Evolutionary conservation across 176 grass and related monocot genomes (phyloP), one percentile per base, ranked within the genome.

Genomic region (Aegilops sharonensis): DNA sequence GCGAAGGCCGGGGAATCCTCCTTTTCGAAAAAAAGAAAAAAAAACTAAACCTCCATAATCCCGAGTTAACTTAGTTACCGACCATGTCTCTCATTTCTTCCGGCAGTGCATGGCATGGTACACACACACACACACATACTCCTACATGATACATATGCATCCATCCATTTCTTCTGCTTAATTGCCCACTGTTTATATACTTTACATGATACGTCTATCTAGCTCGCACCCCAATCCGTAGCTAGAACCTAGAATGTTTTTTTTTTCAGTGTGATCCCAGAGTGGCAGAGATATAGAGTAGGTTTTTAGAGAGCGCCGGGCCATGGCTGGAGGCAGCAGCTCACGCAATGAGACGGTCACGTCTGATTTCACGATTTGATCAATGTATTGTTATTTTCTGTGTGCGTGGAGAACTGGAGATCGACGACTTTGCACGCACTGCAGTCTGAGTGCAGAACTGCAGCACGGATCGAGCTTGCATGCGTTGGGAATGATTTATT

Each of bases 401-500:
- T 6, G 68, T 39, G 34, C 68, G 34, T 70, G 40, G 71, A 74
- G 40, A 47, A 74, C 23, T 17, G 71, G 40, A 74, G 71, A 15
- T 48, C 3, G 72, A 52, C 43, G 72, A 78, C 27, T 18, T 78
- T 78, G 48, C 15, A 57, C 18, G 48, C 25, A 77, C 23, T 48
- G 72, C 72, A 50, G 72, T 18, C 43, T 31, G 24, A 48, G 42
- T 29, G 72, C 72, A 48, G 70, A 73, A 45, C 70, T 29, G 40
- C 40, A 29, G 70, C 21, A 48, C 23, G 1, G 40, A 74, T 47
- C 2, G 36, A 25, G 59, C 50, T 35, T 45, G 37, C 60, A 43
- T 80, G 78, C 78, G 62, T 80, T 64, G 59, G 15, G 40, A 81
- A 81, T 81, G 39, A 64, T 29, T 81, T 67, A 64, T 66, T 80